Base-by-base conservation (phyloP, 495 filamentous ascomycete genomes). In the Aspergillus panamensis region DNA sequence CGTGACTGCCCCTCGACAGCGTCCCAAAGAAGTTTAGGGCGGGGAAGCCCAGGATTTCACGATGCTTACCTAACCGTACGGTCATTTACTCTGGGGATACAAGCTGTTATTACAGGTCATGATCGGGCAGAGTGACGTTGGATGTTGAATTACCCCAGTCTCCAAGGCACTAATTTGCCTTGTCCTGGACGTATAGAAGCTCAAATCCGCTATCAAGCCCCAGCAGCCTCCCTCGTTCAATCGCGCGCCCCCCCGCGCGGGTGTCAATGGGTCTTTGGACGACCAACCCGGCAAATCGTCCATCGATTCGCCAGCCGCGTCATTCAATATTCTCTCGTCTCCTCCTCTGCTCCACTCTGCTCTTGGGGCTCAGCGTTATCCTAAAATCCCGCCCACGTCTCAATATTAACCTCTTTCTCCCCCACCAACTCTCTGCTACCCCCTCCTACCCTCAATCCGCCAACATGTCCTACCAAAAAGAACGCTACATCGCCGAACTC, bases 401-500 rank as follows among this genome's bases (percentile, higher is more conserved):
- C 61, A 62, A 65, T 57, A 67, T 25, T 25, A 25, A 25, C 25
- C 25, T 66, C 56, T 49, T 77, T 49, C 57, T 74, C 65, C 61
- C 65, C 53, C 73, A 69, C 61, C 57, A 75, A 51, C 55, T 64
- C 45, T 50, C 60, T 30, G 44, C 62, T 32, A 51, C 64, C 25
- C 35, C 53, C 48, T 60, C 62, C 60, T 70, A 63, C 62, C 59
- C 68, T 58, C 66, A 71, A 57, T 32, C 63, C 53, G 53, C 66
- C 60, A 73, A 51, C 56, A 80, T 82, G 73, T 67, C 77, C 45
- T 96, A 96, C 80, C 76, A 82, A 58, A 83, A 86, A 59, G 93
- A 97, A 77, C 87, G 92, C 60, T 80, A 86, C 63, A 82, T 95
- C 51, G 93, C 94, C 59, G 86, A 92, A 70, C 85, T 97, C 20